A percentile compares a stretch with the other conserved stretches of the same genome.
These are phyloP conservation scores for Pichia deserticola DNA, from an alignment of 805 yeast species.

Conservation along the genomic window DNA sequence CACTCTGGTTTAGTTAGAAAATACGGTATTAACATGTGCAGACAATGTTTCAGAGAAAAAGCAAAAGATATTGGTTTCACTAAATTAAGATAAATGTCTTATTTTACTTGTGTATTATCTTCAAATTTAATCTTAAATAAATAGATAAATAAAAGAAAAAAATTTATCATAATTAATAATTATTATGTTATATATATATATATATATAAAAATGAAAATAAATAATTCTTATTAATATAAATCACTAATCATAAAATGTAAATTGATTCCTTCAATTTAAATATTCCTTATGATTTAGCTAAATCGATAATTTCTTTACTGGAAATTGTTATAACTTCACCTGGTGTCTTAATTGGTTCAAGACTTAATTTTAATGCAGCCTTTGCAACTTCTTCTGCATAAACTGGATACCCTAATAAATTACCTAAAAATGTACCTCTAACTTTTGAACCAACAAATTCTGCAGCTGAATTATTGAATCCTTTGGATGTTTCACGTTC, in stretches of 20 bases:
- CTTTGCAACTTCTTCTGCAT: slow-evolving; percentile 59
- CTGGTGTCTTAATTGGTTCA: slow-evolving; percentile 18
- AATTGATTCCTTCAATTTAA: too few species aligned
- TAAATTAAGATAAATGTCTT: slow-evolving; percentile 81
- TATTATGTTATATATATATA: slow-evolving; percentile 8
- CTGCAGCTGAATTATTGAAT: slow-evolving; percentile 26
- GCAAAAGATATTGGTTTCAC: slow-evolving; percentile 98
- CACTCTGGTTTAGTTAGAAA: slow-evolving; percentile 99
- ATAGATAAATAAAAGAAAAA: background rate
- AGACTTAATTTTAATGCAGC: slow-evolving; percentile 31
- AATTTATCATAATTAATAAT: background rate
- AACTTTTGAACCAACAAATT: slow-evolving; percentile 26
- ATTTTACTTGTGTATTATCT: background rate
- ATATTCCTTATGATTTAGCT: slow-evolving; percentile 4
- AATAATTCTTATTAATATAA: slow-evolving; percentile 2
- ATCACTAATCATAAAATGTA: background rate
- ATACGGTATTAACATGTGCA: slow-evolving; percentile 98
- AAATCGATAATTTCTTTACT: slow-evolving; percentile 18
- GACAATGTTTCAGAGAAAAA: slow-evolving; percentile 99
- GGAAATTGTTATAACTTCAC: slow-evolving; percentile 19
- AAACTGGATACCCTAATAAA: slow-evolving; percentile 38
- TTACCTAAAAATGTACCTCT: slow-evolving; percentile 30
- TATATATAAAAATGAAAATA: background rate
- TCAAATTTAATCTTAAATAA: background rate
- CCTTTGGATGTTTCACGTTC: slow-evolving; percentile 42